These are phyloP conservation scores for Verticillium zaregamsianum DNA, from an alignment of 2,329 filamentous ascomycete species.

Conservation along the genomic window DNA sequence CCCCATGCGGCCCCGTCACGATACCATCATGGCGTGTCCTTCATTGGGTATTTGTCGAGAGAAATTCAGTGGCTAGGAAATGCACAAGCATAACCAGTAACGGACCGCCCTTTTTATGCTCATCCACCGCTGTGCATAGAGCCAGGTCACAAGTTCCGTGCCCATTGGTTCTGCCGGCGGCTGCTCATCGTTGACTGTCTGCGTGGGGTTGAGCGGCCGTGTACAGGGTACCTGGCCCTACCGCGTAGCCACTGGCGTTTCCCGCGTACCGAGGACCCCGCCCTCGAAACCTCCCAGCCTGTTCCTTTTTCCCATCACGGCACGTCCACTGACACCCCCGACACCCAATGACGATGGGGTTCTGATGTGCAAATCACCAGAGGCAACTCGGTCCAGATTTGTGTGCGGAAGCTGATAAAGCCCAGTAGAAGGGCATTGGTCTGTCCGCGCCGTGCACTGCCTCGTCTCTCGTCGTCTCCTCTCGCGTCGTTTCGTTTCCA, in stretches of 20 bases:
- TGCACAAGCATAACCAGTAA: background rate
- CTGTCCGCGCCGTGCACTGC: background rate
- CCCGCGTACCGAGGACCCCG: background rate
- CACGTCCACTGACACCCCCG: background rate
- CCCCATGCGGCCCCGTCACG: background rate
- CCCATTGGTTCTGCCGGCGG: background rate
- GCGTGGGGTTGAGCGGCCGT: background rate
- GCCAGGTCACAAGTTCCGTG: background rate
- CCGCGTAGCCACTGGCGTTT: background rate
- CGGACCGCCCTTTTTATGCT: background rate
- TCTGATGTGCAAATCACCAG: background rate
- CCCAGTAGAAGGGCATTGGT: background rate
- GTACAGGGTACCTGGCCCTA: background rate
- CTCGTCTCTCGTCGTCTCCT: background rate
- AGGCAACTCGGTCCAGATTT: background rate
- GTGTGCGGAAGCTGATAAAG: background rate
- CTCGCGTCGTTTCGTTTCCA: background rate
- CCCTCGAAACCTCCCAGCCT: background rate
- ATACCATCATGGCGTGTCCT: background rate
- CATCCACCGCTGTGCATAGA: slow-evolving; percentile 1
- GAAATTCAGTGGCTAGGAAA: background rate
- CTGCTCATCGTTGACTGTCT: slow-evolving; percentile 4
- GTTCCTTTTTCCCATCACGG: background rate
- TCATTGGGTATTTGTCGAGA: background rate
- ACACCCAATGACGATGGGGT: background rate